phyloP scores from a whole-genome alignment of 306 rosid genomes.

The Quercus dentata region DNA sequence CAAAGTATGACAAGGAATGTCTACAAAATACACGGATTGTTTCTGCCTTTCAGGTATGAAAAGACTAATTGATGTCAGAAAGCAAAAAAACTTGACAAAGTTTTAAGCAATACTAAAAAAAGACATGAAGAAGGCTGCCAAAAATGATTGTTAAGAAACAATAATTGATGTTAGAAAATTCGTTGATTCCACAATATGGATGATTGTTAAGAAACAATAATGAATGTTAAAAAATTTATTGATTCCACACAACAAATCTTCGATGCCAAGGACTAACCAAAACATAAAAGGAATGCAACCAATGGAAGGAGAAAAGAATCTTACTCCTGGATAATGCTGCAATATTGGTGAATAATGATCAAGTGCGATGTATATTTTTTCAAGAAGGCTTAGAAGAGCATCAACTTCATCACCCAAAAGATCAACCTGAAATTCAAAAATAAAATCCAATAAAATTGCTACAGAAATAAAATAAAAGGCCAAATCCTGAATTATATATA shows the following conservation, averaged over 20 bases:
- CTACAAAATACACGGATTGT: too few species aligned
- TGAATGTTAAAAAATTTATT: background rate
- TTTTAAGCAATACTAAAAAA: background rate
- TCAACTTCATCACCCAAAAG: slow-evolving; percentile 86
- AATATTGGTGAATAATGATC: slow-evolving; percentile 93
- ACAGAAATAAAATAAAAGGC: background rate
- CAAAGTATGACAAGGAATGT: too few species aligned
- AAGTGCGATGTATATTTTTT: slow-evolving; percentile 69
- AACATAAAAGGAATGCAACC: background rate
- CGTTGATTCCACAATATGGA: background rate
- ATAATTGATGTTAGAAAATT: background rate
- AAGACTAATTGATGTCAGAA: background rate
- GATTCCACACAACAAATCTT: background rate
- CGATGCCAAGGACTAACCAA: background rate
- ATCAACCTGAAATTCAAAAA: slow-evolving; percentile 75
- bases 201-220: background rate
- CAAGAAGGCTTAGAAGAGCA: slow-evolving; percentile 57
- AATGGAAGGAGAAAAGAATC: slow-evolving; percentile 8
- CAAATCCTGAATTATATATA: background rate
- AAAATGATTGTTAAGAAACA: background rate
- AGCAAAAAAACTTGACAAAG: background rate
- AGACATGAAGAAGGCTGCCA: background rate
- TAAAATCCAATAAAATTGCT: slow-evolving; percentile 14
- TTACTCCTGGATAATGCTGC: slow-evolving; percentile 95
- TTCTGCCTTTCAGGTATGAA: too few species aligned